A percentile compares a stretch with the other conserved stretches of the same genome.
Evolutionary conservation across 345 rosid species (phyloP).

Genomic region (Clarkia xantiana): DNA sequence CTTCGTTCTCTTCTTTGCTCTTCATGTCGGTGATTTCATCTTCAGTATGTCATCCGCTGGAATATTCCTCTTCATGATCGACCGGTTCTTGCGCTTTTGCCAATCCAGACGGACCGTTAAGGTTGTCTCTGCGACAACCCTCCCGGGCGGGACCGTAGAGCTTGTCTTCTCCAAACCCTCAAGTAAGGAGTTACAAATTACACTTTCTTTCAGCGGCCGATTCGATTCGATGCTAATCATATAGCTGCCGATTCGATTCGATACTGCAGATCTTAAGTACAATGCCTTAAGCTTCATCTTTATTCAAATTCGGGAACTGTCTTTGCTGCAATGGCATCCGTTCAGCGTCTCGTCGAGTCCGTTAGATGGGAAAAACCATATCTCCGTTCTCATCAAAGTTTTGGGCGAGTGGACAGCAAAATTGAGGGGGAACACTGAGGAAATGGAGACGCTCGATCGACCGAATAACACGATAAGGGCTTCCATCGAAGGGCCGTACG

Average conservation of each 20-base stretch:
- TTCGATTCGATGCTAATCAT: too few relatives aligned
- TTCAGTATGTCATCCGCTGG: conserved; percentile 67
- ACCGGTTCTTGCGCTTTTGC: conserved; percentile 81
- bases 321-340: conserved; percentile 98
- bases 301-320: conserved; percentile 67
- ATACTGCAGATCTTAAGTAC: conserved; percentile 46
- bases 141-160: conserved; percentile 76
- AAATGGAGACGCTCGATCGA: conserved; percentile 7
- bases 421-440: conserved; percentile 34
- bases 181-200: conserved; percentile 22
- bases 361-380: conserved; percentile 49
- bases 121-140: conserved; percentile 55
- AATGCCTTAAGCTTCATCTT: conserved; percentile 80
- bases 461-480: conserved; percentile 32
- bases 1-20: conserved; percentile 60
- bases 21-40: conserved; percentile 68
- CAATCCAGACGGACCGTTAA: conserved; percentile 64
- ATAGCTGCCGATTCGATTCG: too few relatives aligned
- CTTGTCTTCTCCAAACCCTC: conserved; percentile 56
- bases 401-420: conserved; percentile 69
- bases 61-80: conserved; percentile 70
- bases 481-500: conserved; percentile 85
- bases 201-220: too few relatives aligned
- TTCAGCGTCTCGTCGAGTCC: conserved; percentile 94
- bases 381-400: conserved; percentile 67